These are phyloP conservation scores for Aphanomyces invadans DNA, from an alignment of 352 stramenopile species.

Conservation along the genomic window DNA sequence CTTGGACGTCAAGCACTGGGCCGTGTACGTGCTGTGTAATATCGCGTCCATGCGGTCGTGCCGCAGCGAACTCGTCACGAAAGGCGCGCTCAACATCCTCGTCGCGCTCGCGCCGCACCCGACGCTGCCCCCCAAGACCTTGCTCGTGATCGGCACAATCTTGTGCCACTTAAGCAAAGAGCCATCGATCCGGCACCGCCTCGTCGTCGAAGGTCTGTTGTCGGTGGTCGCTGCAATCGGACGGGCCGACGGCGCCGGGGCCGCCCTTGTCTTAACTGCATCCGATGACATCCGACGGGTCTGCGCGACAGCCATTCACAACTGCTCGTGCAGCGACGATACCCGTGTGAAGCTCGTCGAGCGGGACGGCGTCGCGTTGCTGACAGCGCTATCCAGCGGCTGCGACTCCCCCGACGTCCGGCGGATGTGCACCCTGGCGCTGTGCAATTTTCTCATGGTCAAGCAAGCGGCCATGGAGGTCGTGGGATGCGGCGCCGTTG, in stretches of 20 bases:
- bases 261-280: not conserved
- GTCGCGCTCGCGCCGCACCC: slow-evolving; percentile 31
- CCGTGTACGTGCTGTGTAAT: slow-evolving; percentile 69
- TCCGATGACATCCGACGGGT: slow-evolving; percentile 33
- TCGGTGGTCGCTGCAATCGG: slow-evolving; percentile 37
- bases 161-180: slow-evolving; percentile 75
- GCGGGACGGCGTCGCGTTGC: slow-evolving; percentile 44
- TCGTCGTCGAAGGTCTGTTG: slow-evolving; percentile 69
- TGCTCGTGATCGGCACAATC: slow-evolving; percentile 46
- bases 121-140: slow-evolving; percentile 32
- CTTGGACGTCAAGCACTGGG: slow-evolving; percentile 43
- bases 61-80: slow-evolving; percentile 58
- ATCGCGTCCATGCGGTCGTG: slow-evolving; percentile 50
- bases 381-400: slow-evolving; percentile 42
- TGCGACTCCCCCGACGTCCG: slow-evolving; percentile 38
- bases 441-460: slow-evolving; percentile 73
- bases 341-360: slow-evolving; percentile 59
- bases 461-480: slow-evolving; percentile 65
- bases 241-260: slow-evolving; percentile 10
- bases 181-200: slow-evolving; percentile 44
- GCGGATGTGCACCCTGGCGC: slow-evolving; percentile 66
- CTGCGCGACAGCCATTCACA: slow-evolving; percentile 58
- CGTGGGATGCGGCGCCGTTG: slow-evolving; percentile 53
- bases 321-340: slow-evolving; percentile 63
- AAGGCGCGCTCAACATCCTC: slow-evolving; percentile 53